Evolutionary conservation across 1,284 basidiomycete species (phyloP).

Genomic region (Tilletia caries): DNA sequence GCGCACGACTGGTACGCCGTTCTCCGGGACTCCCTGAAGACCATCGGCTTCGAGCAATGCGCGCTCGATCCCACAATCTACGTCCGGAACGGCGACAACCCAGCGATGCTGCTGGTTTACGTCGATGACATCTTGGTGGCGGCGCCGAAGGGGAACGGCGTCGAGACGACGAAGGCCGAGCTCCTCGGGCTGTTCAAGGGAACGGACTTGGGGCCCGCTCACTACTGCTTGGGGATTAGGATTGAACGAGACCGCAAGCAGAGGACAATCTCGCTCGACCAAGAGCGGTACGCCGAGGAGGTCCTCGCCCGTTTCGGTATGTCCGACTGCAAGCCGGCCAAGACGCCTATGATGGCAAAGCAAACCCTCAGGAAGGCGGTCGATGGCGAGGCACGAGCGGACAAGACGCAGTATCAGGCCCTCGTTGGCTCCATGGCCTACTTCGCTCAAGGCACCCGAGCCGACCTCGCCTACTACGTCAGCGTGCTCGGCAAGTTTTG

Average conservation of each 20-base stretch:
- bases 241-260: not conserved
- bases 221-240: not conserved
- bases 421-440: slow-evolving; percentile 57
- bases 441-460: slow-evolving; percentile 54
- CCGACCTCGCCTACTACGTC: slow-evolving; percentile 57
- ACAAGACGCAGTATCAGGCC: not conserved
- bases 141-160: not conserved
- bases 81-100: too few species aligned
- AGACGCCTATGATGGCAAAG: not conserved
- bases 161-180: not conserved
- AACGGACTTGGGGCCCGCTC: not conserved
- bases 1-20: not conserved
- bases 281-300: not conserved
- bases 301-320: not conserved
- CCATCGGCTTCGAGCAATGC: not conserved
- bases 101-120: not conserved
- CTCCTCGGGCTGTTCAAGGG: not conserved
- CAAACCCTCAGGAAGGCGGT: not conserved
- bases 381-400: not conserved
- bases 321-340: not conserved
- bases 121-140: not conserved
- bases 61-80: not conserved
- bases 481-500: slow-evolving; percentile 52
- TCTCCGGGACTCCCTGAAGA: not conserved
- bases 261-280: not conserved